Percentiles rank a stretch among this genome's conserved stretches.
Conservation (phyloP, 805 yeast species). For the Pichia membranifaciens region DNA sequence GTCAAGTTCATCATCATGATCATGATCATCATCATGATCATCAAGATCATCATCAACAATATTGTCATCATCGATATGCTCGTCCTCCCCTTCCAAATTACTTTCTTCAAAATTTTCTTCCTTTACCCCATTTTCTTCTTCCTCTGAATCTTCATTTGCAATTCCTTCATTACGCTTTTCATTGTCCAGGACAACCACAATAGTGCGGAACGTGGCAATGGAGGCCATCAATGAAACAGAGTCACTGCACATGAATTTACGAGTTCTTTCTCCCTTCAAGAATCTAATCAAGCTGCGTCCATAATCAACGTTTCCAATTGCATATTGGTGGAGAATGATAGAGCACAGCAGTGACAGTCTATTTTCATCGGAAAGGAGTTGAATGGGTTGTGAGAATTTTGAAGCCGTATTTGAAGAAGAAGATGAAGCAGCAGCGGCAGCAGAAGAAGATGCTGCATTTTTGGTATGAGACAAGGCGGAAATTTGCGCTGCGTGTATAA, state of each 20-base stretch:
- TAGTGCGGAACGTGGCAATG: constrained; percentile 24
- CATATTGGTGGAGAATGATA: constrained; percentile 26
- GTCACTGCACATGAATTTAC: constrained; percentile 12
- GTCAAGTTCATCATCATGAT: too few relatives aligned
- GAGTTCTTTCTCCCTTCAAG: constrained; percentile 16
- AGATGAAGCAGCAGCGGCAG: too few relatives aligned
- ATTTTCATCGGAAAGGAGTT: constrained; percentile 26
- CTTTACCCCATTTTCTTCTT: background rate
- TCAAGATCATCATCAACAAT: too few relatives aligned
- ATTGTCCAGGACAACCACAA: constrained; percentile 16
- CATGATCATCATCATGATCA: background rate
- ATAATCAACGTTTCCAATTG: constrained; percentile 17
- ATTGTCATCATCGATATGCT: background rate
- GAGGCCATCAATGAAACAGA: constrained; percentile 28
- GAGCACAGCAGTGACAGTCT: constrained; percentile 28
- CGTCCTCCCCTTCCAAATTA: background rate
- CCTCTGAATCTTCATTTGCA: background rate
- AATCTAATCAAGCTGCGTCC: constrained; percentile 24
- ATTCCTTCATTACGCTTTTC: background rate
- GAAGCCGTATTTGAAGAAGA: background rate
- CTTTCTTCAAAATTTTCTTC: background rate
- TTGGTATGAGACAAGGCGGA: background rate
- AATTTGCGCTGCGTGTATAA: background rate
- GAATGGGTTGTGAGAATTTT: constrained; percentile 5
- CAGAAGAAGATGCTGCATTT: too few relatives aligned